Percentiles rank a stretch among this genome's conserved stretches.
phyloP scores from a whole-genome alignment of 2,329 filamentous ascomycete species.

The Truncatella angustata region DNA sequence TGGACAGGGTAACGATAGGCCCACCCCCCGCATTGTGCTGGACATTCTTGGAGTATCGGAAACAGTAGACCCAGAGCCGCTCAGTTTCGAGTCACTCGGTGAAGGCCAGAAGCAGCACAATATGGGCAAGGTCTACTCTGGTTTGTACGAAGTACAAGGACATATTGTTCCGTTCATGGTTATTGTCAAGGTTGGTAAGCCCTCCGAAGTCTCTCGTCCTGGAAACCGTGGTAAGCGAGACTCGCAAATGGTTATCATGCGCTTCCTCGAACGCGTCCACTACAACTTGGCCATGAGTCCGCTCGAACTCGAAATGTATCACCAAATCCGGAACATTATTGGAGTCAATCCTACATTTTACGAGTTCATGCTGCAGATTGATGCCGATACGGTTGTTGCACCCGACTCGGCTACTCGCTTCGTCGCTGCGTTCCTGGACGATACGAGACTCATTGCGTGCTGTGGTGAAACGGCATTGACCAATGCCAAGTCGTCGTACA shows the following conservation, averaged over 20 bases:
- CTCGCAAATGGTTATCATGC: slow-evolving; percentile 97
- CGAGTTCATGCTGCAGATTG: slow-evolving; percentile 94
- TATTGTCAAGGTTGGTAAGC: slow-evolving; percentile 95
- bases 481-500: slow-evolving; percentile 88
- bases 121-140: slow-evolving; percentile 98
- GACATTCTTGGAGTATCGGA: slow-evolving; percentile 96
- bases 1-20: slow-evolving; percentile 93
- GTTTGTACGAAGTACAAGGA: slow-evolving; percentile 94
- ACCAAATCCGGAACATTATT: slow-evolving; percentile 98
- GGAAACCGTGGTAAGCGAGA: slow-evolving; percentile 99
- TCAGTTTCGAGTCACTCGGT: slow-evolving; percentile 95
- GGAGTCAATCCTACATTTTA: slow-evolving; percentile 98
- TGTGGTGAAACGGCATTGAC: slow-evolving; percentile 93
- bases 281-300: slow-evolving; percentile 97
- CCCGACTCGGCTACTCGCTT: slow-evolving; percentile 88
- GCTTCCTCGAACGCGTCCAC: slow-evolving; percentile 97
- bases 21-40: slow-evolving; percentile 91
- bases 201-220: slow-evolving; percentile 89
- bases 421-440: slow-evolving; percentile 85
- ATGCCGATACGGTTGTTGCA: slow-evolving; percentile 93
- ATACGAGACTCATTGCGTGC: slow-evolving; percentile 88
- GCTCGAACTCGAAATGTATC: slow-evolving; percentile 95
- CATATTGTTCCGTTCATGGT: slow-evolving; percentile 98
- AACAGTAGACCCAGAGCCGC: slow-evolving; percentile 87
- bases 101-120: slow-evolving; percentile 98